Conservation (phyloP, 2,329 filamentous ascomycete species). For the Cladosporium oxysporum region DNA sequence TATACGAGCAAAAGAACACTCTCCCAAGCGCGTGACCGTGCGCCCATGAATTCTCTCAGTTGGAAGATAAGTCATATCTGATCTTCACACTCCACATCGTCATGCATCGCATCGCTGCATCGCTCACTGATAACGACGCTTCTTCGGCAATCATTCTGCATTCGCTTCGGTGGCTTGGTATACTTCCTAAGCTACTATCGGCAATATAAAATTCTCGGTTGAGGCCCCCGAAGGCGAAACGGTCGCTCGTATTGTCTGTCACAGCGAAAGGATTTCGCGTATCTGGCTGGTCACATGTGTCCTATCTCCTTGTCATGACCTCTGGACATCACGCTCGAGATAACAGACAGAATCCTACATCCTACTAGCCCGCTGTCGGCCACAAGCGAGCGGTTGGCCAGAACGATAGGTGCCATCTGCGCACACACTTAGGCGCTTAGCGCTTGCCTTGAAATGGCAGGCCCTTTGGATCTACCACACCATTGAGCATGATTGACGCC, state of each 20-base stretch:
- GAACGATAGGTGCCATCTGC: neutral
- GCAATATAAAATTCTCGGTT: neutral
- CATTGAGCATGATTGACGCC: neutral
- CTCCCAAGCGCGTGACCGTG: neutral
- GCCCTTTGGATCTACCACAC: neutral
- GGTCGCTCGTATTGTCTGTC: neutral
- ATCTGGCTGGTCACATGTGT: neutral
- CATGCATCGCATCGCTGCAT: neutral
- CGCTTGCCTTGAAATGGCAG: constrained; percentile 11
- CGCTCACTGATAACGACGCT: neutral
- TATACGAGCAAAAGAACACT: neutral
- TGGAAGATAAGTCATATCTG: neutral
- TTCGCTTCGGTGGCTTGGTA: neutral
- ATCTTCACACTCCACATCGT: neutral
- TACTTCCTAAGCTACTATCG: neutral
- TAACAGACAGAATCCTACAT: neutral
- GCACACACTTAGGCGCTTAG: neutral
- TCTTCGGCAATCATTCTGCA: neutral
- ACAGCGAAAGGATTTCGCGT: neutral
- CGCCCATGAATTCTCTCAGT: neutral
- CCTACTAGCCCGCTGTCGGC: neutral
- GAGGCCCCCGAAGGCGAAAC: neutral
- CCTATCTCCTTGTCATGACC: neutral
- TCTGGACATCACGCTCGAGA: neutral
- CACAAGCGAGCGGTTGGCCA: neutral